Conservation (phyloP, 2,329 filamentous ascomycete species). For the Trichophyton schoenleinii region DNA sequence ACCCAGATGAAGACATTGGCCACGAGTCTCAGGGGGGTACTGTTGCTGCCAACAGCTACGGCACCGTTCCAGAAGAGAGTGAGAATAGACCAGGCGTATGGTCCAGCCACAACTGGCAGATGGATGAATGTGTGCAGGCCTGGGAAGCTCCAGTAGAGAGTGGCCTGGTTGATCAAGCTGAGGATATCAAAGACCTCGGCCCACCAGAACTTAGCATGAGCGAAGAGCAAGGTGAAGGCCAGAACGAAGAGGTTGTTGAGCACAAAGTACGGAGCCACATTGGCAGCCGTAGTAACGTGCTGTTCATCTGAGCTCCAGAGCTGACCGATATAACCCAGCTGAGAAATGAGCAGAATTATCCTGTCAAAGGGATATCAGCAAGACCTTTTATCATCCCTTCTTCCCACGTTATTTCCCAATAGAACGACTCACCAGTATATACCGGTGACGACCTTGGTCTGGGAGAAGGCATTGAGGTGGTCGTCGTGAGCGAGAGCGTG, state of each 20-base stretch:
- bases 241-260: conserved; percentile 73
- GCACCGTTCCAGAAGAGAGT: conserved; percentile 84
- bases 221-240: conserved; percentile 72
- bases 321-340: conserved; percentile 61
- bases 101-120: conserved; percentile 59
- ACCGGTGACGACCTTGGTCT: conserved; percentile 50
- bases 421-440: conserved; percentile 58
- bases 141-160: conserved; percentile 69
- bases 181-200: conserved; percentile 62
- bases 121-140: conserved; percentile 64
- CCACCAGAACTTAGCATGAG: conserved; percentile 59
- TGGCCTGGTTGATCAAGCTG: conserved; percentile 70
- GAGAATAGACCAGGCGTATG: conserved; percentile 75
- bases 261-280: conserved; percentile 75
- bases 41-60: conserved; percentile 59
- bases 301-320: conserved; percentile 57
- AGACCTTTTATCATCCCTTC: neutral
- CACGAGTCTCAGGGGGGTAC: conserved; percentile 59
- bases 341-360: conserved; percentile 61
- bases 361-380: conserved; percentile 29
- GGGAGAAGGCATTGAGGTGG: conserved; percentile 59
- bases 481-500: conserved; percentile 49
- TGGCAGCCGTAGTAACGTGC: conserved; percentile 55
- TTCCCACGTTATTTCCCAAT: neutral
- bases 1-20: conserved; percentile 85